A percentile compares a stretch with the other conserved stretches of the same genome.
Conservation (phyloP, 352 stramenopile genomes). For the Phytophthora idaei region DNA sequence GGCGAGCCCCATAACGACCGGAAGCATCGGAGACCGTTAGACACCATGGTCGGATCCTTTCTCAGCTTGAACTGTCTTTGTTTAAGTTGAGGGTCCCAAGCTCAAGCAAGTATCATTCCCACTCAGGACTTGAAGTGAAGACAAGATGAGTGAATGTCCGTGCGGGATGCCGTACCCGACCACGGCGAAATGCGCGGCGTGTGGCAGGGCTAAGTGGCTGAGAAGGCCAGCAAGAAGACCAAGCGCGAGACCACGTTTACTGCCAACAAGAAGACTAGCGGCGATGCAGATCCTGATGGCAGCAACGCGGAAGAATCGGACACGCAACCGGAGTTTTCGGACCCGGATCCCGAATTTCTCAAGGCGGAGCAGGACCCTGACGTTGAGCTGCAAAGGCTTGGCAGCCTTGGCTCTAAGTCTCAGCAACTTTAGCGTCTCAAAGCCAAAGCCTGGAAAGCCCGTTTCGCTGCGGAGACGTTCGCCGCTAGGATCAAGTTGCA, state of each 20-base stretch:
- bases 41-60: slow-evolving; percentile 22
- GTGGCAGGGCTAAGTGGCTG: too few species aligned
- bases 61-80: slow-evolving; percentile 18
- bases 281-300: background rate
- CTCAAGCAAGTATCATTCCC: too few species aligned
- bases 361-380: background rate
- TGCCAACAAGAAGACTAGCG: background rate
- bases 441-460: background rate
- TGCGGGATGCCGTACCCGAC: too few species aligned
- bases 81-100: background rate
- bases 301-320: background rate
- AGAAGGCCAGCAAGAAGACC: background rate
- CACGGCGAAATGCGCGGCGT: too few species aligned
- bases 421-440: too few species aligned
- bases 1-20: slow-evolving; percentile 67
- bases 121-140: background rate
- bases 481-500: background rate
- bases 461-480: background rate
- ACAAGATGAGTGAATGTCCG: slow-evolving; percentile 4
- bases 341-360: background rate
- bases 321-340: background rate
- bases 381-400: too few species aligned
- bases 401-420: too few species aligned
- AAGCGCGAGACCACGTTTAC: background rate
- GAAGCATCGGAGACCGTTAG: slow-evolving; percentile 45